Evolutionary conservation across 2,329 filamentous ascomycete species (phyloP), one percentile per base, ranked within the genome.

Genomic region (Penicillium nordicum): DNA sequence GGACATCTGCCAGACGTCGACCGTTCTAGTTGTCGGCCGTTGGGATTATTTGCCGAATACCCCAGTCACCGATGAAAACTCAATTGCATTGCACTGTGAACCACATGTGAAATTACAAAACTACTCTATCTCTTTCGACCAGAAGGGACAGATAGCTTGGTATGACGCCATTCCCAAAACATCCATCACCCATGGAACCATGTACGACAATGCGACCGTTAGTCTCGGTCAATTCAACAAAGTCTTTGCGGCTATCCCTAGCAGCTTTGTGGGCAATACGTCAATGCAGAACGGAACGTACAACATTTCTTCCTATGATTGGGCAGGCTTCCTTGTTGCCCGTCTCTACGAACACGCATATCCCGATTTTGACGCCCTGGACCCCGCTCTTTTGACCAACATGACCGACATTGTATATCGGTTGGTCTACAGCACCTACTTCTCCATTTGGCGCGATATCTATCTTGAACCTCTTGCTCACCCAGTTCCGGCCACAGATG

Each of bases 181-280:
- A 5, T 50, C 50, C 0, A 66, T 70, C 38, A 61, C 55, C 1
- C 51, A 59, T 1, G 70, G 69, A 3, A 30, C 57, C 10, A 70
- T 72, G 68, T 68, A 67, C 40, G 61, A 69, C 12, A 72, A 72
- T 50, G 70, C 69, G 5, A 72, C 69, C 5, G 52, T 69, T 49
- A 72, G 68, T 36, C 55, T 72, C 29, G 70, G 69, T 1, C 69
- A 72, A 42, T 72, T 72, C 57, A 72, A 72, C 60, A 72, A 71
- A 53, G 67, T 70, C 3, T 72, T 72, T 59, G 69, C 69, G 5
- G 63, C 69, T 2, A 72, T 72, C 12, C 69, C 70, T 1, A 69
- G 70, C 48, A 71, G 62, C 41, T 72, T 66, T 34, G 62, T 66
- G 3, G 69, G 67, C 18, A 68, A 70, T 36, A 63, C 64, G 2